Base-by-base conservation (phyloP, 2,329 filamentous ascomycete species). In the Phialophora chinensis region DNA sequence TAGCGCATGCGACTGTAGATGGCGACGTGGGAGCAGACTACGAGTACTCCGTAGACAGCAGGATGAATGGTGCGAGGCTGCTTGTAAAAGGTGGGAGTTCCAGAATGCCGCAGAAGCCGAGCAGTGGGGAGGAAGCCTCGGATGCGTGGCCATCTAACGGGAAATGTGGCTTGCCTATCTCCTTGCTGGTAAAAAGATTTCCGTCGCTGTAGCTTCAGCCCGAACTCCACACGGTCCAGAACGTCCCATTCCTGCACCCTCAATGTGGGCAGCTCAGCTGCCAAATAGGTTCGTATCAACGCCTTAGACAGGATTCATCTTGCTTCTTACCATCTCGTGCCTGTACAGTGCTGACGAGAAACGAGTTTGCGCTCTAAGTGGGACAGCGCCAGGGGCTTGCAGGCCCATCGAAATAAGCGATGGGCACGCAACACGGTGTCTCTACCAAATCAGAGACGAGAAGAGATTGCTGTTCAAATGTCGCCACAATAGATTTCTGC, bases 31-130 rank as follows among this genome's bases (percentile, higher is more conserved):
- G 5, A 44, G 17, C 38, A n/a, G 2, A 44, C 27, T 25, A 25
- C 23, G 23, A 25, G 23, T 25, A 25, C 23, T 2, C 2, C 23
- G 0, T 44, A 20, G 38, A 44, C 38, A 20, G 12, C 38, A 44
- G 38, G 14, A 44, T 44, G 38, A 3, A n/a, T 8, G 38, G 14
- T 44, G 17, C 38, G 7, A 44, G 17, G 17, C 38, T n/a, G 17
- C 4, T 44, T 20, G 17, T 25, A 25, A n/a, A 11, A 33, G n/a
- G 6, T 35, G 53, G 29, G n/a, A 55, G 25, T 47, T 66, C 66
- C 58, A 67, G 66, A 67, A 62, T 58, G 49, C 50, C 66, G 59
- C 63, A 59, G 66, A 68, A 63, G 66, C 66, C 66, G 63, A 53
- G 12, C 12, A 31, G 60, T 62, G 58, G 58, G 42, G 56, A 31